A percentile compares a stretch with the other conserved stretches of the same genome.
phyloP scores from a whole-genome alignment of 352 stramenopile species.

The Phytopythium litorale region DNA sequence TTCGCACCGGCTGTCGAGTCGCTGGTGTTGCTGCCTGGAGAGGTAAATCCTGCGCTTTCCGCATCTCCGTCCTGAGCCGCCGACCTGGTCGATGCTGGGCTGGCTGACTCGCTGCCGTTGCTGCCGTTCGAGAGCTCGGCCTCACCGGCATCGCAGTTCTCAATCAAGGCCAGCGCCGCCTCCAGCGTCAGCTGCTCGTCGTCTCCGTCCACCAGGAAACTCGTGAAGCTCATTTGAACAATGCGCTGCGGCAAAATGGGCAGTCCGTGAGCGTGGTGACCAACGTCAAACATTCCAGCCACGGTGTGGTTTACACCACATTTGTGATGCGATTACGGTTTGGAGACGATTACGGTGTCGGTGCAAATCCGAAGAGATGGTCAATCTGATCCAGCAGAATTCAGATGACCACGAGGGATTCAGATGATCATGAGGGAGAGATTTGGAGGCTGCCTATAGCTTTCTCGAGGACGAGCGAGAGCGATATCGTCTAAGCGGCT shows the following conservation, averaged over 20 bases:
- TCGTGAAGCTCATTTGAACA: neutral
- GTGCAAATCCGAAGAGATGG: too few species aligned
- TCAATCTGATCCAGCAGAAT: too few species aligned
- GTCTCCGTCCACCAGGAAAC: slow-evolving; percentile 11
- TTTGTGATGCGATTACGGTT: neutral
- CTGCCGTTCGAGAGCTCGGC: neutral
- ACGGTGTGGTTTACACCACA: too few species aligned
- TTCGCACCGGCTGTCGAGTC: neutral
- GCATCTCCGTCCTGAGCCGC: neutral
- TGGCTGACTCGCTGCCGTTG: neutral
- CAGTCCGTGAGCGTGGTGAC: too few species aligned
- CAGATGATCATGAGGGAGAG: too few species aligned
- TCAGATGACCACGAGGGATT: too few species aligned
- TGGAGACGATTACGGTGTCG: neutral
- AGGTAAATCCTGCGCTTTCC: neutral
- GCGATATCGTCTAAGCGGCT: too few species aligned
- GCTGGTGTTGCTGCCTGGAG: slow-evolving; percentile 4
- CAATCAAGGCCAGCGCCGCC: slow-evolving; percentile 24
- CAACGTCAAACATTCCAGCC: too few species aligned
- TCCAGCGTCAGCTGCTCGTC: slow-evolving; percentile 15
- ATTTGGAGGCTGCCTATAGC: too few species aligned
- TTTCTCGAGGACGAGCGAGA: too few species aligned
- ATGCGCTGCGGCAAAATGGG: too few species aligned
- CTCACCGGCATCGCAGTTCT: slow-evolving; percentile 5
- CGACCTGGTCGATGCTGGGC: neutral